Percentiles rank a stretch among this genome's conserved stretches.
Conservation (phyloP, 2,329 filamentous ascomycete species). For the Lecanosticta acicola region DNA sequence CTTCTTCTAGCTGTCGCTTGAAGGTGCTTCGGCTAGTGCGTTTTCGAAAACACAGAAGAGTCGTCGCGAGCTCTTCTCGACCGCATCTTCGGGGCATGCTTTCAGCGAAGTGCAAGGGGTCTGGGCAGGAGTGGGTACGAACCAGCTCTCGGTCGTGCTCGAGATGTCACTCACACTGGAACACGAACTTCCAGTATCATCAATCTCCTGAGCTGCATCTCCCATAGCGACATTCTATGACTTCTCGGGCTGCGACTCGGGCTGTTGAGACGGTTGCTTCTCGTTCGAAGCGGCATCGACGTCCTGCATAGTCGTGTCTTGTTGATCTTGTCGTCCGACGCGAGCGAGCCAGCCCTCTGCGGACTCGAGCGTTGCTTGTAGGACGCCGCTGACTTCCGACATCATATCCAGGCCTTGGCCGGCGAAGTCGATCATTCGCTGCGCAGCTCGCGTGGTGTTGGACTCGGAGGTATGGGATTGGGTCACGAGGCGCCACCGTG, state of each 20-base stretch:
- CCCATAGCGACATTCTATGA: neutral
- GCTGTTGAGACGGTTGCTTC: neutral
- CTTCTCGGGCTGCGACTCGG: neutral
- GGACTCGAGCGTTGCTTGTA: slow-evolving; percentile 82
- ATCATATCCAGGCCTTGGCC: slow-evolving; percentile 93
- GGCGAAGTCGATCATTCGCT: slow-evolving; percentile 76
- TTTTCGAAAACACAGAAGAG: too few species aligned
- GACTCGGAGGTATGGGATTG: slow-evolving; percentile 28
- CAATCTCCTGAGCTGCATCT: neutral
- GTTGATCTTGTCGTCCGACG: slow-evolving; percentile 21
- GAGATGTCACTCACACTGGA: too few species aligned
- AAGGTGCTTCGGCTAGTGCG: too few species aligned
- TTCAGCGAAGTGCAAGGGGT: too few species aligned
- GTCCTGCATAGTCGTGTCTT: neutral
- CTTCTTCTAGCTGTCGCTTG: too few species aligned
- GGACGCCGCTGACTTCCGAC: slow-evolving; percentile 77
- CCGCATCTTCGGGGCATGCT: too few species aligned
- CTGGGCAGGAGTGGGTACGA: too few species aligned
- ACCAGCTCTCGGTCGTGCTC: too few species aligned
- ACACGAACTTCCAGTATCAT: too few species aligned
- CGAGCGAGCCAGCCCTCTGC: slow-evolving; percentile 84
- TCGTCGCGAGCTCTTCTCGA: too few species aligned
- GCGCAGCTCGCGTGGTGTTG: slow-evolving; percentile 55
- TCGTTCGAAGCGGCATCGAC: neutral
- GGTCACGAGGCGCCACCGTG: slow-evolving; percentile 71